Percentiles rank a stretch among this genome's conserved stretches.
Evolutionary conservation across 768 basidiomycete genomes (phyloP).

Genomic region (Boletellus ananas): DNA sequence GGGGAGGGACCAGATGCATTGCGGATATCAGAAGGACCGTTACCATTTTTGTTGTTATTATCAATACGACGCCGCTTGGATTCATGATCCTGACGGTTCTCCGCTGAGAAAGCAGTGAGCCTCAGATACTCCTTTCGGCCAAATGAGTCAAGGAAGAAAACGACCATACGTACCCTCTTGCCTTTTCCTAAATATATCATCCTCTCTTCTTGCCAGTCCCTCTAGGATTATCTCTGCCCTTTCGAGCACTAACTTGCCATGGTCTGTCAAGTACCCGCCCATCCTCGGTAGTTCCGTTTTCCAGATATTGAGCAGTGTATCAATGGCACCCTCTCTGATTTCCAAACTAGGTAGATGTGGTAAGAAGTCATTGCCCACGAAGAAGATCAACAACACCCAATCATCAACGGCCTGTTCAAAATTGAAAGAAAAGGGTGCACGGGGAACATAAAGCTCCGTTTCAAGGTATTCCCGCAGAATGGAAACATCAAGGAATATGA

Average conservation of each 20-base stretch:
- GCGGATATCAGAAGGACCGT: slow-evolving; percentile 38
- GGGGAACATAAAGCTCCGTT: slow-evolving; percentile 85
- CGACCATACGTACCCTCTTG: slow-evolving; percentile 73
- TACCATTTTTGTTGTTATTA: slow-evolving; percentile 36
- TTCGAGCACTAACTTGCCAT: slow-evolving; percentile 81
- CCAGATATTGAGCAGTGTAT: slow-evolving; percentile 95
- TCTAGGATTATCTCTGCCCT: slow-evolving; percentile 94
- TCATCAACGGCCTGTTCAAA: slow-evolving; percentile 98
- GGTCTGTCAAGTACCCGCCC: slow-evolving; percentile 96
- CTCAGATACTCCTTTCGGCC: slow-evolving; percentile 3
- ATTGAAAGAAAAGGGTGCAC: slow-evolving; percentile 78
- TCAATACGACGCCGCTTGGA: slow-evolving; percentile 81
- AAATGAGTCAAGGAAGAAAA: slow-evolving; percentile 7
- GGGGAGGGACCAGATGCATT: slow-evolving; percentile 28
- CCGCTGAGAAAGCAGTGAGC: slow-evolving; percentile 49
- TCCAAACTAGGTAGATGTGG: slow-evolving; percentile 97
- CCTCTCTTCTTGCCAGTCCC: slow-evolving; percentile 90
- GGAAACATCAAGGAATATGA: slow-evolving; percentile 98
- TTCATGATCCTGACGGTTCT: slow-evolving; percentile 90
- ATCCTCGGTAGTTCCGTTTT: slow-evolving; percentile 88
- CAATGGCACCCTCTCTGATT: slow-evolving; percentile 98
- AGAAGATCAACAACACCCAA: slow-evolving; percentile 99
- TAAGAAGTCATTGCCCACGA: slow-evolving; percentile 98
- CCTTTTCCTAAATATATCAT: slow-evolving; percentile 90
- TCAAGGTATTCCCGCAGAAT: slow-evolving; percentile 97